Percentiles rank a stretch among this genome's conserved stretches.
Evolutionary conservation across 192 early-diverging fungal genomes (phyloP).

Genomic region (Lobosporangium transversale): DNA sequence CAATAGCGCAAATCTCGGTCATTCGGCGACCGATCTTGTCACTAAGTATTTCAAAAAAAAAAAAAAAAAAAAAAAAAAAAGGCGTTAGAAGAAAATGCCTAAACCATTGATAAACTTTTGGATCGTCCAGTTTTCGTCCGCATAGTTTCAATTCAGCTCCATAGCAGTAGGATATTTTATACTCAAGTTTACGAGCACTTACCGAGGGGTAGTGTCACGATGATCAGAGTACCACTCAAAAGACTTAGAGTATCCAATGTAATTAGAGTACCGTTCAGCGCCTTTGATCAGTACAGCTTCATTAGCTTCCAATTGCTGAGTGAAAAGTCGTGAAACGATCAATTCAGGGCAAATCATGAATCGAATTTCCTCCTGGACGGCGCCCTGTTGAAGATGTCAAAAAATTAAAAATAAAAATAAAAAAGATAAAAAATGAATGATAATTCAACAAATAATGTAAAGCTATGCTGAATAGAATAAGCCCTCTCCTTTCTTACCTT

Average conservation of each 20-base stretch:
- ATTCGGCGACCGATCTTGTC: constrained; percentile 34
- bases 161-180: neutral
- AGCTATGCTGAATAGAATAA: neutral
- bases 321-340: constrained; percentile 38
- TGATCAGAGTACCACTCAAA: constrained; percentile 49
- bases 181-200: neutral
- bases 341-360: constrained; percentile 53
- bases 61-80: neutral
- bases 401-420: neutral
- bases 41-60: constrained; percentile 1
- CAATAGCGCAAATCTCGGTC: constrained; percentile 46
- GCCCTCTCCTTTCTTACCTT: constrained; percentile 10
- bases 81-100: too few relatives aligned
- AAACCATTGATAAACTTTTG: too few relatives aligned
- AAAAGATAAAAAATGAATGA: too few relatives aligned
- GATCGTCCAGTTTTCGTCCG: too few relatives aligned
- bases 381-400: constrained; percentile 19
- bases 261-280: constrained; percentile 35
- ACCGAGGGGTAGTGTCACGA: constrained; percentile 34
- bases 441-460: neutral
- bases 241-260: constrained; percentile 49
- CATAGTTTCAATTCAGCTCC: neutral
- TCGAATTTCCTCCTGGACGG: constrained; percentile 47
- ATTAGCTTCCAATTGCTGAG: constrained; percentile 36
- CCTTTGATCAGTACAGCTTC: constrained; percentile 48